These are phyloP conservation scores for Hamamelis virginiana DNA, from an alignment of 164 flowering plant species.

Conservation along the genomic window DNA sequence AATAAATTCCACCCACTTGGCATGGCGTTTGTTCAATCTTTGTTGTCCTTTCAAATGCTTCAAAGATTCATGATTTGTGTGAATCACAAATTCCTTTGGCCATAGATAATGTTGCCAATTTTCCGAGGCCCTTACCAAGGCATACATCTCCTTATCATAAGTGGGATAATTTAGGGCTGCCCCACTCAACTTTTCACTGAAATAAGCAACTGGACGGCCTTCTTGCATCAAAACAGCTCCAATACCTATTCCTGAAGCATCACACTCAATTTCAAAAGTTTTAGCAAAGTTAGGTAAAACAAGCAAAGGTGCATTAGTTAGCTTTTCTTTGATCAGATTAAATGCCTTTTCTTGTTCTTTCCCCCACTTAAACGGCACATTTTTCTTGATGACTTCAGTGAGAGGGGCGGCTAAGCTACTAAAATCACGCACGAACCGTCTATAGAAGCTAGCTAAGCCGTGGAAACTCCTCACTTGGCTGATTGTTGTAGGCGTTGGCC, in stretches of 20 bases:
- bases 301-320: conserved; percentile 5
- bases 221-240: too few species aligned
- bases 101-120: conserved; percentile 3
- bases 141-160: conserved; percentile 10
- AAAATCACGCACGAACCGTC: background rate
- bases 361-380: conserved; percentile 1
- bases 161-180: too few species aligned
- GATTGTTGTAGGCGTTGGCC: too few species aligned
- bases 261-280: too few species aligned
- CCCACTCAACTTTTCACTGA: background rate
- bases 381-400: conserved; percentile 7
- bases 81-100: too few species aligned
- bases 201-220: background rate
- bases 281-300: too few species aligned
- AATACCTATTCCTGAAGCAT: too few species aligned
- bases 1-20: conserved; percentile 14
- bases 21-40: conserved; percentile 8
- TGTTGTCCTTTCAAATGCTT: too few species aligned
- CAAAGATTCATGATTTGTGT: too few species aligned
- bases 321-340: too few species aligned
- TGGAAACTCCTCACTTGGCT: too few species aligned
- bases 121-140: background rate
- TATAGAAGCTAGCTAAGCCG: background rate
- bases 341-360: conserved; percentile 5
- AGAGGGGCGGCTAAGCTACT: too few species aligned